Base-by-base conservation (phyloP, 2,329 filamentous ascomycete species). In the Colletotrichum gigasporum region DNA sequence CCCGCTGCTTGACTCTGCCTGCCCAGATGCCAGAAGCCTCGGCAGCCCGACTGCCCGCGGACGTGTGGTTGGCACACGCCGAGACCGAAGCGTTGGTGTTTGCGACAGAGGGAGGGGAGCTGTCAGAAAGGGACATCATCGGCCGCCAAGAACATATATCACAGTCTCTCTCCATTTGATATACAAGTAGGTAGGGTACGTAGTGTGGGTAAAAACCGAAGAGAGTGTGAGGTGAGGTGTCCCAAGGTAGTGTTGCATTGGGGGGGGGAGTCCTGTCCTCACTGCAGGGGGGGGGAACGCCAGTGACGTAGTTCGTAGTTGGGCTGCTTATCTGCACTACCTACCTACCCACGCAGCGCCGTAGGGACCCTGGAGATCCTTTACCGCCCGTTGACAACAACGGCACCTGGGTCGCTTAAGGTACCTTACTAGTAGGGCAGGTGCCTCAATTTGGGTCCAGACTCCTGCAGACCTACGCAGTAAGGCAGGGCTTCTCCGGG, bases 51-150 rank as follows among this genome's bases (percentile, higher is more conserved):
- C n/a, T n/a, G n/a, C n/a, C 45, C 16, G 41, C 42, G 14, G 58
- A 32, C n/a, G 42, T 57, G 51, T 54, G 37, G 35, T 37, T 54
- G 51, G n/a, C n/a, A n/a, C n/a, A n/a, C n/a, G n/a, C n/a, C n/a
- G n/a, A n/a, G n/a, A n/a, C n/a, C n/a, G n/a, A n/a, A n/a, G n/a
- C n/a, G n/a, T n/a, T n/a, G n/a, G n/a, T n/a, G n/a, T n/a, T n/a
- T n/a, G n/a, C n/a, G n/a, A n/a, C n/a, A n/a, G n/a, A n/a, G n/a
- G n/a, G 2, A 10, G 5, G 35, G 11, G n/a, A 22, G 2, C 14
- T 51, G 28, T 30, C 18, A 11, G 42, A 56, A 14, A 26, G 20
- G 48, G 58, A 28, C 34, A 58, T 37, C 35, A 63, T 44, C 35
- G 28, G 32, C 34, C 28, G 44, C 53, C 44, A 58, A 58, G 53